phyloP scores from a whole-genome alignment of 352 stramenopile species.

The Globisporangium ultimum region DNA sequence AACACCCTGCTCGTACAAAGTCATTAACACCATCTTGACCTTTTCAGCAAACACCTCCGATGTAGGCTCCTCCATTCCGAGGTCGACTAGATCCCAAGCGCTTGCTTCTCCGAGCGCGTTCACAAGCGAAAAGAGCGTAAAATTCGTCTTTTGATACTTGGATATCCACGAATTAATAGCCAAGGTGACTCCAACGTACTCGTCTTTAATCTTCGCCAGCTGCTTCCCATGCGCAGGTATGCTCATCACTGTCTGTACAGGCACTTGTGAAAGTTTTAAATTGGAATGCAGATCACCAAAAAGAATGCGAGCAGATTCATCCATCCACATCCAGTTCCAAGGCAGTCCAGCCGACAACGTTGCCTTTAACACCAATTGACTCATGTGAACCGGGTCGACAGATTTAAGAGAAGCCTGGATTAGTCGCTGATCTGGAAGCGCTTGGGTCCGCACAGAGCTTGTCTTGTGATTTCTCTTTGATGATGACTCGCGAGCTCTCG shows the following conservation, averaged over 20 bases:
- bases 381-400: slow-evolving; percentile 18
- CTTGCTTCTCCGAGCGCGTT: slow-evolving; percentile 64
- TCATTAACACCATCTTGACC: slow-evolving; percentile 40
- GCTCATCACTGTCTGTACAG: slow-evolving; percentile 21
- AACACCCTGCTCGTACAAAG: slow-evolving; percentile 42
- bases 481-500: slow-evolving; percentile 4
- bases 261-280: slow-evolving; percentile 22
- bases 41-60: slow-evolving; percentile 44
- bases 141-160: slow-evolving; percentile 43
- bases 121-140: slow-evolving; percentile 66
- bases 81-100: slow-evolving; percentile 51
- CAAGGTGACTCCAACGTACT: slow-evolving; percentile 54
- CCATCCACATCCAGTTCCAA: slow-evolving; percentile 57
- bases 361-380: slow-evolving; percentile 37
- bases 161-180: slow-evolving; percentile 61
- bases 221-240: slow-evolving; percentile 41
- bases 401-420: neutral
- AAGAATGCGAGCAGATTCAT: slow-evolving; percentile 30
- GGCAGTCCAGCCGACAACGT: slow-evolving; percentile 40
- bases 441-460: neutral
- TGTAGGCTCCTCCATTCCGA: slow-evolving; percentile 37
- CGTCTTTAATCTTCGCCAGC: slow-evolving; percentile 55
- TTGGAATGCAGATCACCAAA: slow-evolving; percentile 26
- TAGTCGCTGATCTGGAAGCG: neutral
- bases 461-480: slow-evolving; percentile 9